phyloP scores from a whole-genome alignment of 1,139 yeast species.

The Yamadazyma atlantica region DNA sequence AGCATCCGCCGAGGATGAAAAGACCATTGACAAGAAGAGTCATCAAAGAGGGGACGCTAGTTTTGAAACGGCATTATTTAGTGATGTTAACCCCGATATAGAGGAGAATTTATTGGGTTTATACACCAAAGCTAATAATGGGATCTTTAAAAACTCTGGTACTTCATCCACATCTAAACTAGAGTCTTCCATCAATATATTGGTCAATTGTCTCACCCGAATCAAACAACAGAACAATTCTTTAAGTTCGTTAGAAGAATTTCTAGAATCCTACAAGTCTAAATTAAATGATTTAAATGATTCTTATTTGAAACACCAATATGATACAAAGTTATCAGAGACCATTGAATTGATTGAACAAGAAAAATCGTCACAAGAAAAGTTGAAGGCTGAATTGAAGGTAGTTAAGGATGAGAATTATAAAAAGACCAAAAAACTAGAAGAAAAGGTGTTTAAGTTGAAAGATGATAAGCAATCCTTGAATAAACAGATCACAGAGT shows the following conservation, averaged over 20 bases:
- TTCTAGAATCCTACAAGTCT: constrained; percentile 28
- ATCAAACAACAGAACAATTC: constrained; percentile 40
- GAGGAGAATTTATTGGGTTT: constrained; percentile 63
- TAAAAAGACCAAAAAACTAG: constrained; percentile 19
- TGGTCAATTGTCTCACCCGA: constrained; percentile 29
- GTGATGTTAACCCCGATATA: constrained; percentile 64
- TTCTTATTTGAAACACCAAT: constrained; percentile 24
- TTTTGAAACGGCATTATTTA: constrained; percentile 76
- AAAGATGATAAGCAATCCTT: constrained; percentile 20
- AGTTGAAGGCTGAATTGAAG: constrained; percentile 21
- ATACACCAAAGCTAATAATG: constrained; percentile 55
- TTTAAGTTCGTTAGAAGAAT: constrained; percentile 29
- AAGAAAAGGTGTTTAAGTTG: constrained; percentile 16
- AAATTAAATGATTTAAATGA: constrained; percentile 31
- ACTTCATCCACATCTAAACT: constrained; percentile 55
- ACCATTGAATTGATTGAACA: constrained; percentile 21
- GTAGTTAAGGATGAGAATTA: constrained; percentile 19
- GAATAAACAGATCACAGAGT: constrained; percentile 10
- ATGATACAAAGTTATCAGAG: constrained; percentile 19
- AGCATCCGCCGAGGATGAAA: no score
- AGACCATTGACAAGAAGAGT: no score
- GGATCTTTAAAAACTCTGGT: constrained; percentile 63
- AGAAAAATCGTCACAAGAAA: constrained; percentile 20
- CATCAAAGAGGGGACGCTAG: no score
- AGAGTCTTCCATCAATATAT: constrained; percentile 34